These are phyloP conservation scores for Skeletonema grethae DNA, from an alignment of 108 stramenopile species.

Conservation along the genomic window DNA sequence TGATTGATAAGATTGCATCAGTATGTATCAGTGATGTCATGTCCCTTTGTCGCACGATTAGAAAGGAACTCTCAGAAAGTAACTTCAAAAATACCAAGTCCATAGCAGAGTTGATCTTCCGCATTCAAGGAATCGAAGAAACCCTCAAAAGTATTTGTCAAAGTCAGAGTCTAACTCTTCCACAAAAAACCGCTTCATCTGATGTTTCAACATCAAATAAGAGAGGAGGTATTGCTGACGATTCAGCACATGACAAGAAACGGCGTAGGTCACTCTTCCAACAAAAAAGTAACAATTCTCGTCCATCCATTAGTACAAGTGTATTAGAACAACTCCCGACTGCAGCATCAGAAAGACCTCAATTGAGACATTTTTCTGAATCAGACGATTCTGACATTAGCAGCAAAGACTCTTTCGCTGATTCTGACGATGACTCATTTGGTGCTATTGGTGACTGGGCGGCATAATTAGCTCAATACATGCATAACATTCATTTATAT, in stretches of 20 bases:
- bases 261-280: neutral
- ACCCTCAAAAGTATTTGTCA: conserved; percentile 24
- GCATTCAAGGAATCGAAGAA: conserved; percentile 34
- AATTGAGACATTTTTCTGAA: neutral
- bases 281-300: neutral
- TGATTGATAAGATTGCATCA: conserved; percentile 25
- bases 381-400: neutral
- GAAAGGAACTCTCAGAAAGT: neutral
- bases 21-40: conserved; percentile 25
- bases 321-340: neutral
- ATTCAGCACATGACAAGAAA: neutral
- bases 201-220: neutral
- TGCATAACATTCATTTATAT: conserved; percentile 4
- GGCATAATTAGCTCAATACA: neutral
- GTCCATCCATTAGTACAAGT: neutral
- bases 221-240: neutral
- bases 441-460: neutral
- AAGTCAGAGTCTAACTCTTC: conserved; percentile 22
- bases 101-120: conserved; percentile 19
- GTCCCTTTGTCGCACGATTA: conserved; percentile 20
- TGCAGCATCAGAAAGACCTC: neutral
- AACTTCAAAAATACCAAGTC: conserved; percentile 32
- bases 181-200: neutral
- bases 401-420: neutral
- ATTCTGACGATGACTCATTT: neutral